Percentiles rank a stretch among this genome's conserved stretches.
phyloP scores from a whole-genome alignment of 495 filamentous ascomycete species.

The Trichocladium antarcticum region DNA sequence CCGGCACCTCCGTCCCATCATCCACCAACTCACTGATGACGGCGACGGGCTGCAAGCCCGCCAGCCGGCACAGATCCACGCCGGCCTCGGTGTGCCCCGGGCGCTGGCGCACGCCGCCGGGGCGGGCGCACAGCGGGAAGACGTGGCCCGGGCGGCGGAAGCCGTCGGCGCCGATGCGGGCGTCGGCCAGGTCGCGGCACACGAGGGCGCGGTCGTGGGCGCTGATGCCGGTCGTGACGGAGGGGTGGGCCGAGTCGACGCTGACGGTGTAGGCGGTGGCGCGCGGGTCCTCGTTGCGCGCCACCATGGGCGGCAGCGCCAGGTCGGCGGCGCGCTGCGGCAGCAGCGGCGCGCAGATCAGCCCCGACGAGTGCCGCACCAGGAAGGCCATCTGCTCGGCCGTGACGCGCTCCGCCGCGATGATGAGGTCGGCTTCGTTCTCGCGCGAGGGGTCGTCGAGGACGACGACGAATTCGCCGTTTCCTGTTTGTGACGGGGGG shows the following conservation, averaged over 20 bases:
- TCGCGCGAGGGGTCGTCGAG: constrained; percentile 84
- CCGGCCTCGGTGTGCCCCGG: constrained; percentile 88
- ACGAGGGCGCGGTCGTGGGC: constrained; percentile 79
- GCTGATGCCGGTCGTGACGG: constrained; percentile 79
- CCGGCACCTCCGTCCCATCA: constrained; percentile 53
- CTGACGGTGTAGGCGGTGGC: constrained; percentile 86
- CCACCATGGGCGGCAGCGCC: constrained; percentile 81
- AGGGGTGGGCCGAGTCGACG: constrained; percentile 61
- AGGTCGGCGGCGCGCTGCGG: constrained; percentile 54
- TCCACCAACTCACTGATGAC: constrained; percentile 85
- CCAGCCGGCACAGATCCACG: constrained; percentile 71
- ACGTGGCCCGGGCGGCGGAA: constrained; percentile 87
- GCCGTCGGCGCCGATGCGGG: constrained; percentile 40
- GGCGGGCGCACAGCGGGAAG: constrained; percentile 67
- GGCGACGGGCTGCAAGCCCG: constrained; percentile 60
- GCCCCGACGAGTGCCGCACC: constrained; percentile 78
- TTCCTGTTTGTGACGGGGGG: constrained; percentile 37
- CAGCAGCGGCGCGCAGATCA: constrained; percentile 78
- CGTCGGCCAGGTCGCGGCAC: constrained; percentile 66
- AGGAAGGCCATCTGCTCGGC: constrained; percentile 89
- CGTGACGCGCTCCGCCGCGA: constrained; percentile 78
- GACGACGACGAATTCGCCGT: constrained; percentile 90
- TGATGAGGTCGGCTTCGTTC: constrained; percentile 97
- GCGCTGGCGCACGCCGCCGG: constrained; percentile 69
- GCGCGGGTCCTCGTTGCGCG: constrained; percentile 69